Percentiles rank a stretch among this genome's conserved stretches.
Evolutionary conservation across 495 filamentous ascomycete species (phyloP).

Genomic region (Podospora anserina): DNA sequence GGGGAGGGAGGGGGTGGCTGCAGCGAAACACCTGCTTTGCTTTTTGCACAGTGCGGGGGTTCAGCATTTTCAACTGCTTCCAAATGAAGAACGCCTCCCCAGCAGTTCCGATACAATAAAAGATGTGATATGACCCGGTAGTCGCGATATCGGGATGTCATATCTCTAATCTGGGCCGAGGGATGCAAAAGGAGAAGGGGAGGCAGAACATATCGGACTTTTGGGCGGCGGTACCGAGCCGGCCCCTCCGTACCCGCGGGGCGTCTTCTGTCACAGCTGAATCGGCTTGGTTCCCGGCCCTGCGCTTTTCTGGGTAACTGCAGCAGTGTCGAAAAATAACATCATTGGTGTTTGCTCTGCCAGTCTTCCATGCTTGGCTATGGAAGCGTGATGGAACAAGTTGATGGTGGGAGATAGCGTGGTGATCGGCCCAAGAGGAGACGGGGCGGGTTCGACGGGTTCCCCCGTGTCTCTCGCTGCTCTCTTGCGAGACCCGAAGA

Average conservation of each 20-base stretch:
- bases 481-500: background rate
- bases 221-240: background rate
- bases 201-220: background rate
- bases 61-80: slow-evolving; percentile 26
- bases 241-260: background rate
- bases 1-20: slow-evolving; percentile 20
- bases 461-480: slow-evolving; percentile 8
- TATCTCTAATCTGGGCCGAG: background rate
- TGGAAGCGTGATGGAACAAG: slow-evolving; percentile 25
- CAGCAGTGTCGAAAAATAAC: slow-evolving; percentile 13
- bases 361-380: slow-evolving; percentile 20
- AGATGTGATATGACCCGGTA: slow-evolving; percentile 35
- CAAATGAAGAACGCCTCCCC: slow-evolving; percentile 36
- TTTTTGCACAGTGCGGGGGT: background rate
- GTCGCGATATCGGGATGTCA: slow-evolving; percentile 25
- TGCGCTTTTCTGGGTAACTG: slow-evolving; percentile 20
- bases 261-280: slow-evolving; percentile 15
- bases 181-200: background rate
- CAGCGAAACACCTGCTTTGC: slow-evolving; percentile 9
- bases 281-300: slow-evolving; percentile 32
- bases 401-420: slow-evolving; percentile 11
- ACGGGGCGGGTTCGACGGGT: slow-evolving; percentile 8
- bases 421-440: slow-evolving; percentile 15
- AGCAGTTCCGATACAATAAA: slow-evolving; percentile 30
- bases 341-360: slow-evolving; percentile 14